Conservation (phyloP, 371 early-diverging fungal genomes). For the Umbelopsis sp. region DNA sequence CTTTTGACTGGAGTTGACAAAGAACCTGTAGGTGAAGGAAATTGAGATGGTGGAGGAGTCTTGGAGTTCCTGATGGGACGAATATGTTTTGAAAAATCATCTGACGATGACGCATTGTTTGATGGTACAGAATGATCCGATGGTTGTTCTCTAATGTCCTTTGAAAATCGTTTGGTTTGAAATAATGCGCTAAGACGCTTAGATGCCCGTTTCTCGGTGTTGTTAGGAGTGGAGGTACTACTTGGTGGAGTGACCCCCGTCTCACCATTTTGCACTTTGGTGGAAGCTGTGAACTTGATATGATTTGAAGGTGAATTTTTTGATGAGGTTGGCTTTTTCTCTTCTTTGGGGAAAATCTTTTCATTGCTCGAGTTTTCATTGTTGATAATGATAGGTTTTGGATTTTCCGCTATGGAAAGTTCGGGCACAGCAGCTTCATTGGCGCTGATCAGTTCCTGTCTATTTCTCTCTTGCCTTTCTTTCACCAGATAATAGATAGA, state of each 20-base stretch:
- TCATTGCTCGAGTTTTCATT: neutral
- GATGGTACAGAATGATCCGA: neutral
- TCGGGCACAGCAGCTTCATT: neutral
- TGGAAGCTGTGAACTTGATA: neutral
- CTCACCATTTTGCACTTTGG: neutral
- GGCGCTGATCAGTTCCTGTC: neutral
- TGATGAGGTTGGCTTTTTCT: neutral
- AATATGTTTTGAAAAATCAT: neutral
- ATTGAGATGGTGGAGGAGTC: neutral
- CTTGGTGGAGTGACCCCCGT: neutral
- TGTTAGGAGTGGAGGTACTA: neutral
- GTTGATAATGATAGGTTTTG: neutral
- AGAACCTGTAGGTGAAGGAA: neutral
- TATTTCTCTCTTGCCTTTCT: conserved; percentile 56
- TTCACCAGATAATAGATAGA: conserved; percentile 88
- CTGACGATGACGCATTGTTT: neutral
- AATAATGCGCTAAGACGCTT: conserved; percentile 1
- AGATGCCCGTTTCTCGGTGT: neutral
- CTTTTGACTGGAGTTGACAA: neutral
- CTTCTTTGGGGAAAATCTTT: neutral
- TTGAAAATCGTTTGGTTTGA: neutral
- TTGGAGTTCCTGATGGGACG: neutral
- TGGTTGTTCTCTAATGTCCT: neutral
- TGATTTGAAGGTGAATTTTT: neutral
- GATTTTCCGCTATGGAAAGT: neutral